Percentiles rank a stretch among this genome's conserved stretches.
These are phyloP conservation scores for Pisolithus albus DNA, from an alignment of 768 basidiomycete genomes.

Conservation along the genomic window DNA sequence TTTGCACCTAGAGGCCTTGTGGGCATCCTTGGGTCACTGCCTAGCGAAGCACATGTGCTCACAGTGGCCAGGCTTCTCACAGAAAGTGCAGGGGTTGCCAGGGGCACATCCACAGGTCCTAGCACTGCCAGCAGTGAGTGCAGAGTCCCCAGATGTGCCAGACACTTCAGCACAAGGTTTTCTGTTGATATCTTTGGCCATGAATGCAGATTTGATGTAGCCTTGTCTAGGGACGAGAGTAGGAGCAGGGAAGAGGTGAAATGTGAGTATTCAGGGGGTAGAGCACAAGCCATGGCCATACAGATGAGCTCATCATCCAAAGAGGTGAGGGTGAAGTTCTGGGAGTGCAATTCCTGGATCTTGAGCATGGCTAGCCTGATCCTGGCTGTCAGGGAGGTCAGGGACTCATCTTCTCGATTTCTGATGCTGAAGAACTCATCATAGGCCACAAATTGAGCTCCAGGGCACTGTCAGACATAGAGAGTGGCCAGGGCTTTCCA, in stretches of 20 bases:
- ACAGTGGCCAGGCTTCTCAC: neutral
- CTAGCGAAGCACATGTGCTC: neutral
- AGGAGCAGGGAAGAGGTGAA: conserved; percentile 10
- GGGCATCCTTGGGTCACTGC: neutral
- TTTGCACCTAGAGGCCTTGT: neutral
- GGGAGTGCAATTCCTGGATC: conserved; percentile 3
- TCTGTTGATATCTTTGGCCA: no score
- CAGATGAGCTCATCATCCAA: neutral
- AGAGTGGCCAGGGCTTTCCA: no score
- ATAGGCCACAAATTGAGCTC: conserved; percentile 3
- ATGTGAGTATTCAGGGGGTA: conserved; percentile 5
- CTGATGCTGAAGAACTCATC: conserved; percentile 9
- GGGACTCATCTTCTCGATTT: conserved; percentile 3
- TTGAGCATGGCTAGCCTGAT: neutral
- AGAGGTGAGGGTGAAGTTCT: neutral
- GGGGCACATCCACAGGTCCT: neutral
- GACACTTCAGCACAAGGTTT: no score
- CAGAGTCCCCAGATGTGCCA: no score
- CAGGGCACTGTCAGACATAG: no score
- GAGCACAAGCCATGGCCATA: conserved; percentile 3
- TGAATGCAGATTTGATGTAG: no score
- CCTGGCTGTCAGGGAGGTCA: neutral
- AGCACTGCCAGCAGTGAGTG: no score
- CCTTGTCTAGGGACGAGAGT: neutral
- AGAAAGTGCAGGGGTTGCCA: neutral